Evolutionary conservation across 2,329 filamentous ascomycete species (phyloP), one percentile per base, ranked within the genome.

Genomic region (Neonectria coccinea): DNA sequence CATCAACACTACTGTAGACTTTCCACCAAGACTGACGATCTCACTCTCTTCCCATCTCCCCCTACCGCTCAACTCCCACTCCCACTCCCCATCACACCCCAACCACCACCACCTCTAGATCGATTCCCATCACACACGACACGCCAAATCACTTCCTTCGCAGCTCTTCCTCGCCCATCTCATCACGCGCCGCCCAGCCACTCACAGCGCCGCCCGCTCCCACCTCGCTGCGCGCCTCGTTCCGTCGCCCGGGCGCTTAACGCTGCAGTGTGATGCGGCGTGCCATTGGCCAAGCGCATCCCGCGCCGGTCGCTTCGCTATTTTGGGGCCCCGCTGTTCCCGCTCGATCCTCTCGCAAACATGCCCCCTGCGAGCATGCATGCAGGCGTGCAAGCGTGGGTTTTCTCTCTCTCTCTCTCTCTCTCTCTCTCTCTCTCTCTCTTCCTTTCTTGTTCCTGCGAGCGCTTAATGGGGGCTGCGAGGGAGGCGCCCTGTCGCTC

Each of bases 181-280:
- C 36, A 39, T 39, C 36, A 39, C 36, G 5, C 36, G 36, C 14
- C 36, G 14, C 36, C n/a, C 18, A 18, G 27, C 61, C 61, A 64
- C 59, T 59, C 50, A 54, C 48, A 22, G 36, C 53, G 36, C 45
- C 45, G 14, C 53, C 52, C 10, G 25, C 16, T 33, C 50, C 45
- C 54, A 9, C n/a, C 25, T 16, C 14, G 12, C 60, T 54, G 54
- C 54, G 55, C 54, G 54, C 33, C 53, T 56, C 55, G 36, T 20
- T 57, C 55, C 20, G 42, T 44, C n/a, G 22, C 12, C 48, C 39
- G n/a, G 62, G 62, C 62, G 62, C 62, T 61, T 64, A 64, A 20
- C 42, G 16, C 62, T 64, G 62, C 62, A 61, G 62, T 64, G 62
- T 64, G 62, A 64, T 64, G 42, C 51, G 27, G 8, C 45, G 36